A percentile compares a stretch with the other conserved stretches of the same genome.
phyloP scores from a whole-genome alignment of 441 rosid genomes.

The Metrosideros polymorpha region DNA sequence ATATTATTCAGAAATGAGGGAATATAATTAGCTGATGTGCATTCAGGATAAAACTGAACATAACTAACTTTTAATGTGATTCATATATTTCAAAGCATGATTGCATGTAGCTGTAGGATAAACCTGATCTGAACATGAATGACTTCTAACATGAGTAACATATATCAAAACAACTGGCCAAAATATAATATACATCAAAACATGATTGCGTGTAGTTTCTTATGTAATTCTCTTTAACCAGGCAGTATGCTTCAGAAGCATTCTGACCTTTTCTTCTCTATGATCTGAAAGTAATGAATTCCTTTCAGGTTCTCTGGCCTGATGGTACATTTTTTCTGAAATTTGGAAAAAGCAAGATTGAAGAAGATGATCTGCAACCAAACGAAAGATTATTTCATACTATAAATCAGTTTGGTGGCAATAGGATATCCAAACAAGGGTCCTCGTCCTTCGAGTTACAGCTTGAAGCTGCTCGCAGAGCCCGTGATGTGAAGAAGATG shows the following conservation, averaged over 20 bases:
- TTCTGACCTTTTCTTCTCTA: neutral
- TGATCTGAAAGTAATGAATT: neutral
- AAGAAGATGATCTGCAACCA: conserved; percentile 20
- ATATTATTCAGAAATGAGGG: neutral
- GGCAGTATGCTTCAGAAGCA: neutral
- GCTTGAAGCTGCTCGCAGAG: conserved; percentile 88
- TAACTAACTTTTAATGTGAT: neutral
- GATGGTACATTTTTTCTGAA: conserved; percentile 71
- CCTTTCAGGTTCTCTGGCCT: conserved; percentile 81
- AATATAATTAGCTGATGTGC: neutral
- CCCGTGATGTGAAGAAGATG: conserved; percentile 69
- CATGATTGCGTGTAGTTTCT: neutral
- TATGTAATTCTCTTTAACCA: neutral
- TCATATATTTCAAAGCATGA: neutral
- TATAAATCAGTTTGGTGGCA: conserved; percentile 41
- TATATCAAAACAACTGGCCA: neutral
- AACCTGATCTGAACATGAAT: neutral
- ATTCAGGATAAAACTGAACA: neutral
- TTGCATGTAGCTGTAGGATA: neutral
- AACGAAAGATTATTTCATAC: conserved; percentile 26
- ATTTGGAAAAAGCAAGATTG: conserved; percentile 23
- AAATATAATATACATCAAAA: neutral
- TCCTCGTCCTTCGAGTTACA: conserved; percentile 78
- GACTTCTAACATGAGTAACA: neutral
- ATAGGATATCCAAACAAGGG: conserved; percentile 39